These are phyloP conservation scores for Hypomontagnella monticulosa DNA, from an alignment of 495 filamentous ascomycete species.

Conservation along the genomic window DNA sequence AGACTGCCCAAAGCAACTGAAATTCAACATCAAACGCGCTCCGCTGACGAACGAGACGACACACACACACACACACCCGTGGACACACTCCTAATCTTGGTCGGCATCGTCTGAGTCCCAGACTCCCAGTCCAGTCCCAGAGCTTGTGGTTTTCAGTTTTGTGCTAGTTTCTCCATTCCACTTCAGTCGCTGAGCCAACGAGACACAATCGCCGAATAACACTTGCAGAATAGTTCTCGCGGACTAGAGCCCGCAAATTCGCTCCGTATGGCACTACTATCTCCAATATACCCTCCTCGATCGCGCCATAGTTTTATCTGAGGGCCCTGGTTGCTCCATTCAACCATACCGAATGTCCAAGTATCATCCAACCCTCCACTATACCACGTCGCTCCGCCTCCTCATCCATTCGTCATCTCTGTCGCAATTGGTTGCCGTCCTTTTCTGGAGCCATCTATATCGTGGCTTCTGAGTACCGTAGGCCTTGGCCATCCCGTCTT, in stretches of 20 bases:
- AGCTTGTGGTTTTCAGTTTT: neutral
- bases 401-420: conserved; percentile 17
- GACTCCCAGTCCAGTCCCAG: conserved; percentile 12
- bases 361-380: conserved; percentile 34
- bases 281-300: conserved; percentile 40
- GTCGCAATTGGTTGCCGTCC: conserved; percentile 28
- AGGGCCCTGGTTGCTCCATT: conserved; percentile 28
- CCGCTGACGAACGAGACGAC: conserved; percentile 44
- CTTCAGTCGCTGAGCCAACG: conserved; percentile 19
- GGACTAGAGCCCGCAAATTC: conserved; percentile 20
- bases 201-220: neutral
- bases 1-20: conserved; percentile 38
- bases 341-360: conserved; percentile 35
- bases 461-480: conserved; percentile 28
- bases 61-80: no score
- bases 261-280: conserved; percentile 15
- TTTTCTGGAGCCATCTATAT: conserved; percentile 33
- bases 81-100: conserved; percentile 42
- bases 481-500: conserved; percentile 29
- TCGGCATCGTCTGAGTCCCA: conserved; percentile 37
- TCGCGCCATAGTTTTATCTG: conserved; percentile 46
- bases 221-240: conserved; percentile 20
- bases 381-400: conserved; percentile 36
- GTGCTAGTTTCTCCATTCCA: neutral
- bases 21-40: conserved; percentile 45